Evolutionary conservation across 2,329 filamentous ascomycete genomes (phyloP).

Genomic region (Xylariaceae sp.): DNA sequence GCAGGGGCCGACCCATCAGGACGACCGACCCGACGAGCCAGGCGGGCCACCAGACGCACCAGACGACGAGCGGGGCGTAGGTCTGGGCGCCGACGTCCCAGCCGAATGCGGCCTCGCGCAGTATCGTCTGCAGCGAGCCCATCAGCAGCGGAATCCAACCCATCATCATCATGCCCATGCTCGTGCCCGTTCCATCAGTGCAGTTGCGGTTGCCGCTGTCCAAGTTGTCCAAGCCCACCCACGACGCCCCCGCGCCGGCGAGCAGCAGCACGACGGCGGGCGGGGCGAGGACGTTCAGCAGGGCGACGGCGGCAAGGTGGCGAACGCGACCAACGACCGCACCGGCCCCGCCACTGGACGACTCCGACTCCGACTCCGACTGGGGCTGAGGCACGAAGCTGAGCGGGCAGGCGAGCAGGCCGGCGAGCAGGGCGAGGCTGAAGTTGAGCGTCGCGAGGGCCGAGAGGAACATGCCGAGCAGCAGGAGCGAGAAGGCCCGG

Average conservation of each 20-base stretch:
- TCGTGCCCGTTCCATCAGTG: no score
- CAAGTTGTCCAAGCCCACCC: no score
- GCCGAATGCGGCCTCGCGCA: slow-evolving; percentile 71
- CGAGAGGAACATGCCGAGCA: slow-evolving; percentile 85
- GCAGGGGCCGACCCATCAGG: slow-evolving; percentile 38
- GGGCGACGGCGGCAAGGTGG: no score
- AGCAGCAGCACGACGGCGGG: slow-evolving; percentile 45
- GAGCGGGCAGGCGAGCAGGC: slow-evolving; percentile 69
- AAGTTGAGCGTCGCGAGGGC: slow-evolving; percentile 95
- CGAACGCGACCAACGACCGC: slow-evolving; percentile 34
- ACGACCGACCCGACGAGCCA: slow-evolving; percentile 64
- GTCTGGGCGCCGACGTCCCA: slow-evolving; percentile 78
- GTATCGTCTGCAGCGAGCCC: slow-evolving; percentile 42
- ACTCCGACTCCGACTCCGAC: no score
- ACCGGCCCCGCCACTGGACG: slow-evolving; percentile 27
- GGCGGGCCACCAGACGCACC: slow-evolving; percentile 92
- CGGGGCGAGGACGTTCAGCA: slow-evolving; percentile 57
- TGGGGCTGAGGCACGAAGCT: slow-evolving; percentile 60
- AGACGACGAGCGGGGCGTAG: slow-evolving; percentile 84
- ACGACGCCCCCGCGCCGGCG: slow-evolving; percentile 32
- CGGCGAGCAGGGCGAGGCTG: slow-evolving; percentile 77
- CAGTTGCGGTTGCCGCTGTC: neutral
- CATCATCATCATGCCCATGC: neutral
- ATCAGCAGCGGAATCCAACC: no score
- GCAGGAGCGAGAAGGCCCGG: slow-evolving; percentile 85